These are phyloP conservation scores for Teratosphaeria nubilosa DNA, from an alignment of 2,329 filamentous ascomycete species.

Conservation along the genomic window DNA sequence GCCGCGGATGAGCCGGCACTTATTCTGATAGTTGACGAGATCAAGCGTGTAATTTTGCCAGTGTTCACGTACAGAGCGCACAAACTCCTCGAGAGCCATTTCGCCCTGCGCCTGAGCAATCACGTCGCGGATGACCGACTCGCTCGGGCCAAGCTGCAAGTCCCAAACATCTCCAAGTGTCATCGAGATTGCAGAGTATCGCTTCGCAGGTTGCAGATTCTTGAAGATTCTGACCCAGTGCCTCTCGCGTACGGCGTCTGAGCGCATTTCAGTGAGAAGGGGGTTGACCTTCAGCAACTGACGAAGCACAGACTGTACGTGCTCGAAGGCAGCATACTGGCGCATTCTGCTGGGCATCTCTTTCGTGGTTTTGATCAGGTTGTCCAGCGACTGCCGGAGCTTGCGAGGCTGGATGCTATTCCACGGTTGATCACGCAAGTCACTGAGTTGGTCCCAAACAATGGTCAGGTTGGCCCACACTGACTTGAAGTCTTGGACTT, in stretches of 20 bases:
- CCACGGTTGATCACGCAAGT: conserved; percentile 87
- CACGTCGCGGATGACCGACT: conserved; percentile 81
- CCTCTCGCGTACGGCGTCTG: conserved; percentile 87
- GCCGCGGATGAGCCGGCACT: conserved; percentile 90
- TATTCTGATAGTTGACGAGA: conserved; percentile 94
- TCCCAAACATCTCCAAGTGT: conserved; percentile 99
- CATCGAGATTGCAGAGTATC: conserved; percentile 89
- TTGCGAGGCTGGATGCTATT: conserved; percentile 92
- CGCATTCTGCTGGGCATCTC: conserved; percentile 99
- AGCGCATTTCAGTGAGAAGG: conserved; percentile 81
- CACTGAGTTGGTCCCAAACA: conserved; percentile 93
- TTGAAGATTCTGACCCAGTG: conserved; percentile 99
- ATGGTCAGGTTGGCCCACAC: conserved; percentile 94
- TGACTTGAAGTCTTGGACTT: conserved; percentile 97
- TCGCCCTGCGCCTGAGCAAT: conserved; percentile 94
- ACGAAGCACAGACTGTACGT: conserved; percentile 84
- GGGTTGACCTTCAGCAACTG: conserved; percentile 85
- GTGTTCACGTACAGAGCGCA: conserved; percentile 90
- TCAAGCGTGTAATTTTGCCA: conserved; percentile 95
- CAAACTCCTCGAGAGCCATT: conserved; percentile 95
- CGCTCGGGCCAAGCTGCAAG: conserved; percentile 77
- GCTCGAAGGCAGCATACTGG: conserved; percentile 98
- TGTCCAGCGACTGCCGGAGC: conserved; percentile 78
- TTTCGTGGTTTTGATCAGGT: conserved; percentile 93
- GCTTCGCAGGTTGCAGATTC: conserved; percentile 78